Evolutionary conservation across 2,329 filamentous ascomycete species (phyloP), one percentile per base, ranked within the genome.

Genomic region (Cercospora berteroae): DNA sequence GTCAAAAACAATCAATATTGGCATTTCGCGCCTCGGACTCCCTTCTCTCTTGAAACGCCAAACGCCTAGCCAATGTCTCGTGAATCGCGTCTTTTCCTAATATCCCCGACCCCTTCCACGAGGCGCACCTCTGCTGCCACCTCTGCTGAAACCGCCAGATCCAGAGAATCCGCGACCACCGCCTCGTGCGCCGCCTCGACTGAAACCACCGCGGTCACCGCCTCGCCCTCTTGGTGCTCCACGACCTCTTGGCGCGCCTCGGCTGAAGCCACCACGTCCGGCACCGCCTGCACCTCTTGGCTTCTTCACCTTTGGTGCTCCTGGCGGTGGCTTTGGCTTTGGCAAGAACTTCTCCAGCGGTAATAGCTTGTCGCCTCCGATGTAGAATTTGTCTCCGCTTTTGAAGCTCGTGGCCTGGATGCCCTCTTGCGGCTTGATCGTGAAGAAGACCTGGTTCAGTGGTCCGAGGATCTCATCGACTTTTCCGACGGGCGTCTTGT

Each of bases 381-480:
- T 97, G 85, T 89, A 99, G 83, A 99, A 96, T 84, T 96, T 97
- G 86, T 98, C 95, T 79, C 95, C 95, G 70, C 89, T 83, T 85
- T 97, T 96, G 89, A 98, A 99, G 48, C 91, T 95, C 67, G 89
- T 88, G 70, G 95, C 93, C 81, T 96, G 91, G 80, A 99, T 98
- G 75, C 95, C 95, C 80, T 98, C 94, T 79, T 93, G 89, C 64
- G 94, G 94, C 84, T 98, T 98, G 81, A 99, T 91, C 77, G 94
- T 98, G 86, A 99, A 99, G 85, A 91, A 97, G 77, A 98, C 92
- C 82, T 97, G 91, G 86, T 97, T 98, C 82, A 99, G 92, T 71
- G 95, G 94, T 66, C 95, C 95, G 74, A 99, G 90, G 74, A 99
- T 91, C 84, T 99, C 95, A 83, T 99, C 95, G 79, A 99, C 91